phyloP scores from a whole-genome alignment of 441 rosid genomes.

The Jatropha multifida region DNA sequence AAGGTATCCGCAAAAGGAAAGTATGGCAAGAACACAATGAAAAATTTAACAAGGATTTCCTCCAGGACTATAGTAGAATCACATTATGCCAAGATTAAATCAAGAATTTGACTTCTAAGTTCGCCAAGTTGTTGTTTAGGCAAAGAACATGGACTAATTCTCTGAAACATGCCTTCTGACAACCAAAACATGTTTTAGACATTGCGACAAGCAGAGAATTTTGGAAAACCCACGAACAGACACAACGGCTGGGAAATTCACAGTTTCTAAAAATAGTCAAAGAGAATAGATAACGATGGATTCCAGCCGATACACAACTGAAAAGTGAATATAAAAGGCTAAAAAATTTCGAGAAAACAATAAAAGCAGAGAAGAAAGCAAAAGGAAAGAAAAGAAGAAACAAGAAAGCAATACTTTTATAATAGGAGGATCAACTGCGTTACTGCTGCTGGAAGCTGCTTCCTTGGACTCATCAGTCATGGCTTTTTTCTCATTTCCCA shows the following conservation, averaged over 20 bases:
- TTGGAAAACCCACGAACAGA: neutral
- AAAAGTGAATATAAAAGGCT: slow-evolving; percentile 1
- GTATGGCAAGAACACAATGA: neutral
- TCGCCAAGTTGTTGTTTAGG: neutral
- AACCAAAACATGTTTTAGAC: slow-evolving; percentile 1
- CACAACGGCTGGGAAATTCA: neutral
- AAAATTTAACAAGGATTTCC: neutral
- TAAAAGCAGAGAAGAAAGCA: neutral
- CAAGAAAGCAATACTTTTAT: slow-evolving; percentile 28
- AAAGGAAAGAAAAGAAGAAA: neutral
- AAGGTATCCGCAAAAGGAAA: neutral
- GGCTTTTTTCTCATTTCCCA: slow-evolving; percentile 40
- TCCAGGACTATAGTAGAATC: neutral
- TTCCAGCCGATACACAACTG: neutral
- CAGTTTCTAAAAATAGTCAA: neutral
- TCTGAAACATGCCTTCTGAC: neutral
- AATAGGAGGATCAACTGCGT: slow-evolving; percentile 29
- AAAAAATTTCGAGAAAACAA: neutral
- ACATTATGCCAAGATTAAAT: neutral
- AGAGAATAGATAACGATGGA: neutral
- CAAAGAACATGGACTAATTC: neutral
- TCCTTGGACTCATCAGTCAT: slow-evolving; percentile 18
- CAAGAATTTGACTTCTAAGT: neutral
- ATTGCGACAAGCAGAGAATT: neutral
- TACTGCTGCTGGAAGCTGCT: slow-evolving; percentile 15